Evolutionary conservation across 148 eudicot genomes (phyloP).

Genomic region (Drosera capensis): DNA sequence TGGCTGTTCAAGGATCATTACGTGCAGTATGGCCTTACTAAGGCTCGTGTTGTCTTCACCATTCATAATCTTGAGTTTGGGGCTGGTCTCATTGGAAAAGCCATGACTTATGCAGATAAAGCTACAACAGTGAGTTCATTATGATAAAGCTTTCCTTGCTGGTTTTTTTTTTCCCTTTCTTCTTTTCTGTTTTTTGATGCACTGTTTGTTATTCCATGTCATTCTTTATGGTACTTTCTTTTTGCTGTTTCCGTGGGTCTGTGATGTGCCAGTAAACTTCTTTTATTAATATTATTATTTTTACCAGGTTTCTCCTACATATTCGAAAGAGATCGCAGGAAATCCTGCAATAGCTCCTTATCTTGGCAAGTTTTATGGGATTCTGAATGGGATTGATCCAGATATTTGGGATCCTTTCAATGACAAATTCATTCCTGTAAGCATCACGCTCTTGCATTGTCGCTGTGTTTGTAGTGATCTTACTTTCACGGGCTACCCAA

Average conservation of each 20-base stretch:
- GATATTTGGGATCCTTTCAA: conserved; percentile 94
- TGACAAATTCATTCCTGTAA: conserved; percentile 82
- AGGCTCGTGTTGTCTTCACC: conserved; percentile 88
- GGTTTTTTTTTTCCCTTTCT: neutral
- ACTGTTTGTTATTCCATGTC: neutral
- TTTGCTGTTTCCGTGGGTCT: neutral
- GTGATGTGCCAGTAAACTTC: no score
- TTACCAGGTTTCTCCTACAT: conserved; percentile 78
- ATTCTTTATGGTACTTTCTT: neutral
- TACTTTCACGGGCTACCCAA: neutral
- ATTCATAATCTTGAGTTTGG: conserved; percentile 98
- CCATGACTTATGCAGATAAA: conserved; percentile 64
- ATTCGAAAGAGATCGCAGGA: conserved; percentile 78
- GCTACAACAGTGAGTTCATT: conserved; percentile 71
- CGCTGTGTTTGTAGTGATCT: neutral
- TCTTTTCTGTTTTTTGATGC: neutral
- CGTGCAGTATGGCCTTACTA: conserved; percentile 70
- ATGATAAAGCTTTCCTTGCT: neutral
- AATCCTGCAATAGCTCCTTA: conserved; percentile 67
- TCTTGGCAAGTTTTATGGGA: conserved; percentile 82
- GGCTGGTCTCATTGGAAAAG: conserved; percentile 48
- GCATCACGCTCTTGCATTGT: conserved; percentile 11
- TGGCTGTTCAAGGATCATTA: conserved; percentile 90
- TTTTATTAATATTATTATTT: neutral
- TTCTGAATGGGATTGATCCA: conserved; percentile 92